These are phyloP conservation scores for Grosmannia clavigera DNA, from an alignment of 2,329 filamentous ascomycete species.

Conservation along the genomic window DNA sequence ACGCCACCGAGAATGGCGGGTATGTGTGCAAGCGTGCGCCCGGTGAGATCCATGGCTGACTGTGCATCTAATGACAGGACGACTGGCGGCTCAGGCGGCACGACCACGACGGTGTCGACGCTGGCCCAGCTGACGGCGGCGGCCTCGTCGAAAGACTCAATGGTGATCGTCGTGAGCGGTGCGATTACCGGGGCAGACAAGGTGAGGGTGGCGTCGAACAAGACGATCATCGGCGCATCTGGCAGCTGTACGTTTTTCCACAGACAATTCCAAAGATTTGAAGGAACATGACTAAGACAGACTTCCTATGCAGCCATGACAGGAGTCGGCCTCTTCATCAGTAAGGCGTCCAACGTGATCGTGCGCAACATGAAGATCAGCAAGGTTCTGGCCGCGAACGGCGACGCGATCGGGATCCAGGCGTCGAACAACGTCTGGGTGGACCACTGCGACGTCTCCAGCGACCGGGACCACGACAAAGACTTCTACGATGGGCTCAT, in stretches of 20 bases:
- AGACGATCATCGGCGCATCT: constrained; percentile 33
- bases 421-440: constrained; percentile 49
- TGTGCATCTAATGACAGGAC: constrained; percentile 20
- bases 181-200: constrained; percentile 28
- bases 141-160: constrained; percentile 30
- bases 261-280: not conserved
- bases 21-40: not conserved
- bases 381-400: constrained; percentile 41
- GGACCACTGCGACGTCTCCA: constrained; percentile 54
- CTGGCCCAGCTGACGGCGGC: constrained; percentile 37
- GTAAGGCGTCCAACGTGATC: constrained; percentile 41
- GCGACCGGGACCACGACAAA: constrained; percentile 47
- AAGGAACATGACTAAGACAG: not conserved
- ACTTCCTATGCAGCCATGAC: constrained; percentile 16
- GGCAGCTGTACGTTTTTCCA: constrained; percentile 14
- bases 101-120: constrained; percentile 40
- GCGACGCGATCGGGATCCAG: constrained; percentile 49
- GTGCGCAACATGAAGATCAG: constrained; percentile 48
- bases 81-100: constrained; percentile 41
- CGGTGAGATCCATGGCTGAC: not conserved
- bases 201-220: constrained; percentile 35
- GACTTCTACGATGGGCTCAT: constrained; percentile 59
- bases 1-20: constrained; percentile 31
- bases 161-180: constrained; percentile 33
- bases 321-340: constrained; percentile 40